Percentiles rank a stretch among this genome's conserved stretches.
These are phyloP conservation scores for Botrytis cinerea DNA, from an alignment of 2,329 filamentous ascomycete species.

Conservation along the genomic window DNA sequence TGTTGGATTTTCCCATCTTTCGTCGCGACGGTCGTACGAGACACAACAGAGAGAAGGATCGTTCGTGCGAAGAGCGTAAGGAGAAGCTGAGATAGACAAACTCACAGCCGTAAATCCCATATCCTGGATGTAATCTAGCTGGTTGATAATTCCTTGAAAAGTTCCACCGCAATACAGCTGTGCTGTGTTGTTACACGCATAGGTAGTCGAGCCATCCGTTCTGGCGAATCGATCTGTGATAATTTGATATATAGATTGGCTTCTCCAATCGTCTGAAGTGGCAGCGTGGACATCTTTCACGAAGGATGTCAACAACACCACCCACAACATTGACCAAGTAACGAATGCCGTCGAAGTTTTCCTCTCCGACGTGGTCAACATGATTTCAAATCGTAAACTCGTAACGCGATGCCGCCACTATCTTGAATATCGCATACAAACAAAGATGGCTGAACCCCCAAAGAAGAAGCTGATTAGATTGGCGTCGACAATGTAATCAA, in stretches of 20 bases:
- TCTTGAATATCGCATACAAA: slow-evolving; percentile 6
- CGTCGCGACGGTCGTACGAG: not conserved
- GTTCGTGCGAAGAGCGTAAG: not conserved
- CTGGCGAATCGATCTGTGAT: slow-evolving; percentile 46
- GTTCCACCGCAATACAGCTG: slow-evolving; percentile 50
- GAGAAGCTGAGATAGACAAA: slow-evolving; percentile 6
- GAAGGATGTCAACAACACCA: slow-evolving; percentile 6
- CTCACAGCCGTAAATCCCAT: slow-evolving; percentile 43
- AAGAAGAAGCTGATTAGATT: slow-evolving; percentile 5
- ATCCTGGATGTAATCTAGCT: slow-evolving; percentile 50
- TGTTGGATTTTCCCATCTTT: not conserved
- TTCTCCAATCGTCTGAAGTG: slow-evolving; percentile 40
- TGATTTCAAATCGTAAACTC: slow-evolving; percentile 12
- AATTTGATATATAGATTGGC: slow-evolving; percentile 46
- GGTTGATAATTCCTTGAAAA: slow-evolving; percentile 48
- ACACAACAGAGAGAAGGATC: slow-evolving; percentile 1
- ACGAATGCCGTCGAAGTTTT: slow-evolving; percentile 26
- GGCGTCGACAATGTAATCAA: slow-evolving; percentile 18
- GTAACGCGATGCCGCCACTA: slow-evolving; percentile 4
- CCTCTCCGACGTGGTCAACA: slow-evolving; percentile 23
- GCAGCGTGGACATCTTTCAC: slow-evolving; percentile 25
- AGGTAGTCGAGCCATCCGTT: slow-evolving; percentile 41
- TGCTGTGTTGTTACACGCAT: slow-evolving; percentile 34
- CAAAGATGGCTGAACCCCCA: slow-evolving; percentile 13
- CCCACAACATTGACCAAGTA: slow-evolving; percentile 22